Percentiles rank a stretch among this genome's conserved stretches.
These are phyloP conservation scores for Trifolium fragiferum DNA, from an alignment of 306 rosid genomes.

Conservation along the genomic window DNA sequence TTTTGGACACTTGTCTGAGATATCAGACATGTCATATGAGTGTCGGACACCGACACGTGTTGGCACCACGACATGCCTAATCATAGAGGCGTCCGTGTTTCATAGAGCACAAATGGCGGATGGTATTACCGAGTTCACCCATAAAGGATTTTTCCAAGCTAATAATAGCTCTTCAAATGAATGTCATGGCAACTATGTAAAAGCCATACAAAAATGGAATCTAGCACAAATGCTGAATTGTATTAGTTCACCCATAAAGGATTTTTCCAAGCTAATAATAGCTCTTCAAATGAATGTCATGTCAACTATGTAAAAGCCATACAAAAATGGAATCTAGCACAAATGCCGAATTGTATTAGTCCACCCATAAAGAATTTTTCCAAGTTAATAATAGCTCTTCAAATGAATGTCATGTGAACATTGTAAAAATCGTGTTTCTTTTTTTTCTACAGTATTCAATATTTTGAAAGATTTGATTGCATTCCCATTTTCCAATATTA, in stretches of 20 bases:
- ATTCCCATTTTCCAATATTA: conserved; percentile 24
- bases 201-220: conserved; percentile 7
- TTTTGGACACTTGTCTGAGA: too few relatives aligned
- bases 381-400: conserved; percentile 18
- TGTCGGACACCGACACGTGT: too few relatives aligned
- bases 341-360: not conserved
- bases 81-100: too few relatives aligned
- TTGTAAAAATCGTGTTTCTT: not conserved
- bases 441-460: conserved; percentile 1
- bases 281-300: conserved; percentile 13
- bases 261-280: not conserved
- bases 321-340: conserved; percentile 15
- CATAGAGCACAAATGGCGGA: conserved; percentile 5
- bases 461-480: not conserved
- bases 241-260: not conserved
- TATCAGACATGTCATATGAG: too few relatives aligned
- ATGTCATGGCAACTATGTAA: conserved; percentile 5
- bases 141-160: not conserved
- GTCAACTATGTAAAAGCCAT: conserved; percentile 12
- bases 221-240: conserved; percentile 12
- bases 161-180: conserved; percentile 13
- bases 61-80: too few relatives aligned
- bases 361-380: not conserved
- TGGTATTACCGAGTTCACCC: conserved; percentile 5
- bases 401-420: conserved; percentile 8